Evolutionary conservation across 257 asterid genomes (phyloP), one percentile per base, ranked within the genome.

Genomic region (Phtheirospermum japonicum): DNA sequence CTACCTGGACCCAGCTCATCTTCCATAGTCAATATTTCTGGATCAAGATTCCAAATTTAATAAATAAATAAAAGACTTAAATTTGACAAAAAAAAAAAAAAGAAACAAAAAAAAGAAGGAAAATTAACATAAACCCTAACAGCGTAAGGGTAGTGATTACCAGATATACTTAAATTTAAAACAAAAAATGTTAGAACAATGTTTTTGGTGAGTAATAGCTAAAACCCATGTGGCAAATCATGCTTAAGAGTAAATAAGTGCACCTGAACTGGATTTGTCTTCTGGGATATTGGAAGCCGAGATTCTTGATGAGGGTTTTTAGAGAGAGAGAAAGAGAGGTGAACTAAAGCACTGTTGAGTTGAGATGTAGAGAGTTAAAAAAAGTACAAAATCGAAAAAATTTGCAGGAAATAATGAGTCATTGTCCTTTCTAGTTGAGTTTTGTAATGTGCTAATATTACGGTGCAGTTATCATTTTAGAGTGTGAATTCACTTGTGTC

Each of bases 1-100:
- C 71, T 75, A 59, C 68, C 79, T 23, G 77, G 64, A 57, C 79
- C 82, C 73, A 64, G 80, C 76, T 80, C 95, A 77, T 79, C 95
- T 50, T 72, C 75, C 73, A 77, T 77, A 69, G 57, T 53, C 66
- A 52, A 69, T 64, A 73, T 65, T 61, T 70, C 75, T 72, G 73
- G 60, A 65, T 69, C 73, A 74, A 75, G 52, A 63, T 72, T 62
- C 61, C 74, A 74, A 69, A 62, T 71, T 75, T 40, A 67, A 60
- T n/a, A n/a, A n/a, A n/a, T n/a, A n/a, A n/a, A n/a, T n/a, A n/a
- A n/a, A n/a, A n/a, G n/a, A n/a, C n/a, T n/a, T n/a, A n/a, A n/a
- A n/a, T 68, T 69, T 23, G n/a, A n/a, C 18, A 14, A 48, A 48
- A 7, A 48, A 16, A 48, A 61, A 34, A 55, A 14, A 64, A 77